These are phyloP conservation scores for Castanopsis chinensis DNA, from an alignment of 306 rosid species.

Conservation along the genomic window DNA sequence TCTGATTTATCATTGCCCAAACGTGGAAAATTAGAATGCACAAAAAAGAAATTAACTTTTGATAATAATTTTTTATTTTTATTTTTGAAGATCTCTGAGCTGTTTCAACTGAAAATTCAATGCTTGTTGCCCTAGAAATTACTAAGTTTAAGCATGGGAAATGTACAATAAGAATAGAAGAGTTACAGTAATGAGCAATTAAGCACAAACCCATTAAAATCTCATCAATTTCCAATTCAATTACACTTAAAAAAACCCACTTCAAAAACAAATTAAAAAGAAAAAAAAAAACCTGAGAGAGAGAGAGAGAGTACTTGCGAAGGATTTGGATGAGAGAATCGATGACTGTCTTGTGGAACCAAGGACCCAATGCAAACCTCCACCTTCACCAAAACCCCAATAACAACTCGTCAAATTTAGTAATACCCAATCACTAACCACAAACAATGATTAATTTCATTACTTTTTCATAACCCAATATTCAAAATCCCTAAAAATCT, in stretches of 20 bases:
- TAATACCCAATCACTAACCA: too few species aligned
- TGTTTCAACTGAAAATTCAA: background rate
- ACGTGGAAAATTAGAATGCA: background rate
- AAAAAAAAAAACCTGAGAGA: background rate
- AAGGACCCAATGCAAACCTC: constrained; percentile 27
- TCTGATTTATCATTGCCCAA: background rate
- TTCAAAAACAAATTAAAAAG: background rate
- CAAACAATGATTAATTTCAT: too few species aligned
- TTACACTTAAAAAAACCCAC: background rate
- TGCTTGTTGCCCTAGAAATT: background rate
- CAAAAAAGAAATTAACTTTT: background rate
- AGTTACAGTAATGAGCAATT: background rate
- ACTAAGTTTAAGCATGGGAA: background rate
- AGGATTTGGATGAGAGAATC: constrained; percentile 71
- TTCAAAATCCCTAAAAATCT: too few species aligned
- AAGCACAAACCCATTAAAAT: background rate
- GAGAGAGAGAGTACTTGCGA: constrained; percentile 55
- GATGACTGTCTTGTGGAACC: constrained; percentile 63
- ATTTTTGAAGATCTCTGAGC: background rate
- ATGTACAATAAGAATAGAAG: background rate
- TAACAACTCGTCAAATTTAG: too few species aligned
- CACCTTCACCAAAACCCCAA: too few species aligned
- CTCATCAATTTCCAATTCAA: background rate
- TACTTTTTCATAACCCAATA: too few species aligned
- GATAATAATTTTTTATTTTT: background rate